phyloP scores from a whole-genome alignment of 768 basidiomycete species.

The Suillus paluster region DNA sequence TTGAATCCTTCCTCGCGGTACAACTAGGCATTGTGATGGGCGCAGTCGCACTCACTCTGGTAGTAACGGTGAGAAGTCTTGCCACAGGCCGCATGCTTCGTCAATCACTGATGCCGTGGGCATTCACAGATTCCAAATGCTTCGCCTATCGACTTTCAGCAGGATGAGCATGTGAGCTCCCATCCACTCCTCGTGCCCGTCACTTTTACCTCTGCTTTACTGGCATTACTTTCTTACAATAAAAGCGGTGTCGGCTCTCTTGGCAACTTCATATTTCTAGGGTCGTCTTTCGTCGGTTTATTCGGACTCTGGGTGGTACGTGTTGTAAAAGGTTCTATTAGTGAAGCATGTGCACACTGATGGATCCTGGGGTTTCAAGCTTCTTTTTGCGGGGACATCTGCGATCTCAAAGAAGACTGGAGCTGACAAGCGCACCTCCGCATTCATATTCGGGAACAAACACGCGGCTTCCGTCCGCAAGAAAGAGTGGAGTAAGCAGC shows the following conservation, averaged over 20 bases:
- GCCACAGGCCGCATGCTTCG: conserved; percentile 21
- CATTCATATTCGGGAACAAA: conserved; percentile 81
- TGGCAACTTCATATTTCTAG: conserved; percentile 52
- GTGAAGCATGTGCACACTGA: conserved; percentile 11
- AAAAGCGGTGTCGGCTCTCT: conserved; percentile 60
- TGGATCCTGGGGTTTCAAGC: conserved; percentile 44
- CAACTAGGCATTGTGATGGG: conserved; percentile 67
- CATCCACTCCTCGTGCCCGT: conserved; percentile 73
- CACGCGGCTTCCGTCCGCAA: conserved; percentile 65
- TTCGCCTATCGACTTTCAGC: conserved; percentile 36
- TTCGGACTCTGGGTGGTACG: conserved; percentile 78
- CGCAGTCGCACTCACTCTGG: conserved; percentile 55
- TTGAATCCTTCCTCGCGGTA: conserved; percentile 72
- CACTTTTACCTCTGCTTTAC: conserved; percentile 53
- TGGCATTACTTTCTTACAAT: conserved; percentile 71
- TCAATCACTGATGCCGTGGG: not conserved
- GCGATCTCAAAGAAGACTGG: conserved; percentile 73
- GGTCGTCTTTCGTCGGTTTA: conserved; percentile 55
- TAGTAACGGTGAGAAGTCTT: conserved; percentile 53
- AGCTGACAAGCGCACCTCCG: conserved; percentile 79
- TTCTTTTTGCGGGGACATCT: conserved; percentile 62
- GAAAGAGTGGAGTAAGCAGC: conserved; percentile 55
- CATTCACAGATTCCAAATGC: conserved; percentile 47
- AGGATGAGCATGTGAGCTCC: conserved; percentile 26
- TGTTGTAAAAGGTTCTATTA: conserved; percentile 23